Base-by-base conservation (phyloP, 2,329 filamentous ascomycete genomes). In the Colletotrichum neosansevieriae region DNA sequence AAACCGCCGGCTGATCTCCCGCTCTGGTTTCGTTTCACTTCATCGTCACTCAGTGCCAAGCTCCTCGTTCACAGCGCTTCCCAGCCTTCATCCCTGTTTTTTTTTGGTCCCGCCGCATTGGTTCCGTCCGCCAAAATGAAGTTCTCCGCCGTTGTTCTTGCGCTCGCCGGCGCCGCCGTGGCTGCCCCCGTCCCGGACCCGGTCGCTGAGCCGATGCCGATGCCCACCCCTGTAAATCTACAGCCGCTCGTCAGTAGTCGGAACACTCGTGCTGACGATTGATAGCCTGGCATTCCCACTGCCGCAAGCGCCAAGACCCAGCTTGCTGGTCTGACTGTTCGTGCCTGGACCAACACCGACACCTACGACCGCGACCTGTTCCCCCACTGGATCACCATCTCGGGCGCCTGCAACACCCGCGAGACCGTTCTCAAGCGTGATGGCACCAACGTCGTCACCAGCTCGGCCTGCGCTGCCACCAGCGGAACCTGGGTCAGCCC, bases 381-480 rank as follows among this genome's bases (percentile, higher is more conserved):
- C 80, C 90, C 89, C 2, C 88, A 90, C 78, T 94, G 92, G 92
- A 86, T 85, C 72, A 90, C 88, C 34, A 85, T 89, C 73, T 81
- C 79, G 13, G 91, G 90, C 9, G 79, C 80, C 5, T 96, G 93
- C 85, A 90, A 94, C 80, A 92, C 92, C 19, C 83, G 80, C 60
- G 92, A 94, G 75, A 87, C 83, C 2, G 92, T 95, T 40, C 84
- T 95, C 29, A 86, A 89, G 79, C 90, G 93, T 44, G 92, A 96
- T 76, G 93, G 92, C 54, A 86, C 82, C 12, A 81, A 83, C 71
- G 90, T 95, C 11, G 80, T 84, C 5, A 83, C 85, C 40, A 83
- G 86, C 77, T 81, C 79, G 12, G 82, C 85, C 38, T 97, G 93
- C 78, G 79, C 84, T 1, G 79, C 91, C 0, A 89, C 85, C 0